phyloP scores from a whole-genome alignment of 352 stramenopile genomes.

The Pythium plurisporium region DNA sequence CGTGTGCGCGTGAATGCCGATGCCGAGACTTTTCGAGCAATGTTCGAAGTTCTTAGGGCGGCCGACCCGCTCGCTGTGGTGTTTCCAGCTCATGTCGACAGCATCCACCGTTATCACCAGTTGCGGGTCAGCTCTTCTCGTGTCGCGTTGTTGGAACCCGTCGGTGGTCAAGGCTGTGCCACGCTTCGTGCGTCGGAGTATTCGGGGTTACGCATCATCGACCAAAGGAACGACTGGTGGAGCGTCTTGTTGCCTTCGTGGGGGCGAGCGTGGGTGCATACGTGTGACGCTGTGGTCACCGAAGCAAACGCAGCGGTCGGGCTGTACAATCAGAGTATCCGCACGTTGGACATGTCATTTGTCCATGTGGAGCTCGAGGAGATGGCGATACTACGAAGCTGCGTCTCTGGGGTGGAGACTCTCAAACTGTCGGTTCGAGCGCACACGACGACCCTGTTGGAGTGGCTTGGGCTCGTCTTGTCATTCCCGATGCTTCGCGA shows the following conservation, averaged over 20 bases:
- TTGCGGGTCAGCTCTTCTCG: background rate
- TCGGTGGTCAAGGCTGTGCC: background rate
- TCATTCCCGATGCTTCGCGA: too few relatives aligned
- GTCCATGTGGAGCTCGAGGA: too few relatives aligned
- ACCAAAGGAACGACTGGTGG: background rate
- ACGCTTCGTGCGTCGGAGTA: background rate
- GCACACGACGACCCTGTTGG: too few relatives aligned
- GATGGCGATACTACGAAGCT: too few relatives aligned
- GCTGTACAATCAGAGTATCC: background rate
- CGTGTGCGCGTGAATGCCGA: background rate
- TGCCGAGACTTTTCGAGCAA: too few relatives aligned
- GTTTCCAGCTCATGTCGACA: background rate
- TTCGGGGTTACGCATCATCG: background rate
- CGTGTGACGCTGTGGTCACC: background rate
- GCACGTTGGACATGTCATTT: too few relatives aligned
- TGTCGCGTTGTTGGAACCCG: background rate
- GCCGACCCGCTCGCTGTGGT: background rate
- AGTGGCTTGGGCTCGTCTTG: too few relatives aligned
- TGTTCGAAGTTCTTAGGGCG: too few relatives aligned
- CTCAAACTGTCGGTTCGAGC: too few relatives aligned
- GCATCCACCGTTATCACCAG: background rate
- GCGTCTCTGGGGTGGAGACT: too few relatives aligned
- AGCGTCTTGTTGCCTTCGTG: background rate
- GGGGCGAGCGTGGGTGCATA: background rate
- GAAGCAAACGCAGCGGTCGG: background rate